Evolutionary conservation across 2,329 filamentous ascomycete genomes (phyloP), one percentile per base, ranked within the genome.

Genomic region (Calonectria multiphialidica): DNA sequence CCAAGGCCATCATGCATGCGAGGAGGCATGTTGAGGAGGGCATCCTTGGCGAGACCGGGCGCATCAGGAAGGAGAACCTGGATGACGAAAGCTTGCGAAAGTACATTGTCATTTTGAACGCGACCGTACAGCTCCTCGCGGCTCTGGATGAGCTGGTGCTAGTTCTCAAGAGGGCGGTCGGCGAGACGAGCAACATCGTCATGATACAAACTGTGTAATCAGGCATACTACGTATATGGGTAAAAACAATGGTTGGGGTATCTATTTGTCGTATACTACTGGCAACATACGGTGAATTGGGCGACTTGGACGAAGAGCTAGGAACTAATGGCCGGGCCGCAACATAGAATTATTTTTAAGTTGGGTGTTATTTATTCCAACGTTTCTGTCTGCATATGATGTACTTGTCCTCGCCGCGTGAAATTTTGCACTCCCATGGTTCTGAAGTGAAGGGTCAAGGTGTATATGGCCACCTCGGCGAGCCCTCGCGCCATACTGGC

Each of bases 161-260:
- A 44, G 53, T 71, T 18, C 25, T 71, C 49, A 71, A 71, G 50
- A 49, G 68, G 44, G 68, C 68, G 5, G 62, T 66, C 23, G 62
- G 68, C 1, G 68, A 63, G 68, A 68, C 55, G 35, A 62, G 55
- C 42, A 42, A 68, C 37, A 68, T 68, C 49, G 21, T 30, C n/a
- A 57, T 57, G 53, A 57, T 57, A 25, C 53, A 57, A 35, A 57
- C n/a, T 16, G 53, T 57, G 23, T 57, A 12, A 57, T 33, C n/a
- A 15, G 30, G n/a, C 35, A 35, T 1, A 23, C 5, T n/a, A 3
- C 9, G 23, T 23, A 23, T 23, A 35, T 8, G 35, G n/a, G 23
- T 37, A 16, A n/a, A n/a, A n/a, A 57, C 23, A 37, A 44, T 44
- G 42, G 18, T 44, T 44, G n/a, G 10, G 18, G n/a, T n/a, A n/a